Evolutionary conservation across 1,284 basidiomycete species (phyloP), one percentile per base, ranked within the genome.

Genomic region (Anthracocystis setariae): DNA sequence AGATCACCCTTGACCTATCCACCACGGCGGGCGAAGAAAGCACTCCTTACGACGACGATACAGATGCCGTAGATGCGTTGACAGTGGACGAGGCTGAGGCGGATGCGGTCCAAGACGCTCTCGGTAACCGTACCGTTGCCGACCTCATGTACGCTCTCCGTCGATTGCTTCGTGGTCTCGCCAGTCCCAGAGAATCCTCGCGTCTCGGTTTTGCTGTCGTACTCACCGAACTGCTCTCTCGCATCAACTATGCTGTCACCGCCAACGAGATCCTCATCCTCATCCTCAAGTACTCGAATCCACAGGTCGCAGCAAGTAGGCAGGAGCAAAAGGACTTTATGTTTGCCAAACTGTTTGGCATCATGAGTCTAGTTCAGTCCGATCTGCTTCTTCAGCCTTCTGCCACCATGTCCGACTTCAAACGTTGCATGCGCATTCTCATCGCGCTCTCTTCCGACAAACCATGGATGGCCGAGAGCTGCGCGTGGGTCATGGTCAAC

Each of bases 181-280:
- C 91, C 0, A 94, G 92, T 83, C 91, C 93, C 2, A 86, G 94
- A 71, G 94, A 98, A 83, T 93, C 92, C 84, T 94, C 93, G 81
- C 86, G 95, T 71, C 85, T 96, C 33, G 95, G 95, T 13, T 98
- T 98, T 82, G 92, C 94, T 8, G 94, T 98, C 42, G 93, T 94
- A 18, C 86, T 98, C 73, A 94, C 95, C 1, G 94, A 97, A 93
- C 87, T 98, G 1, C 85, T 98, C 33, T 89, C 90, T 20, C 87
- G 90, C 44, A 87, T 97, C 77, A 86, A 89, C 65, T 60, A 65
- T 13, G 91, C 91, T 5, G 87, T 97, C 88, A 88, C 49, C 89
- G 90, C 40, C 89, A 52, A 66, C 35, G 75, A 80, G 62, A 54
- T 78, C 21, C 75, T 81, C 46, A 50, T 54, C 17, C 76, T 79